Base-by-base conservation (phyloP, 148 eudicot genomes). In the Silene latifolia region DNA sequence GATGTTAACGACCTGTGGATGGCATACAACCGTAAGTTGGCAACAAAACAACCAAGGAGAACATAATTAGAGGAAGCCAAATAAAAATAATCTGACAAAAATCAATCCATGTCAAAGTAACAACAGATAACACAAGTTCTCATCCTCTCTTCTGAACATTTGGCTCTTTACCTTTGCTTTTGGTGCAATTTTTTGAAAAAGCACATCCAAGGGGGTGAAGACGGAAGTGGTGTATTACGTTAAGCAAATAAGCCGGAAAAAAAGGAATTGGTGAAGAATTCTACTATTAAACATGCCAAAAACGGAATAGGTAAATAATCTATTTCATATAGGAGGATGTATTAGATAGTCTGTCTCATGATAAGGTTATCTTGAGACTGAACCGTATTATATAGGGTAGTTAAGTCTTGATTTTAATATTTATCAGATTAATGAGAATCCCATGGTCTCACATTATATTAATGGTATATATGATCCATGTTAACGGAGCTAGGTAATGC, bases 1-100 rank as follows among this genome's bases (percentile, higher is more conserved):
- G 54, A 90, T 72, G 73, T 83, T 89, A 42, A 82, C 74, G 21
- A 92, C 94, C 99, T 95, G 87, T 51, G 19, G 27, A 82, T 32
- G 56, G 5, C 48, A 68, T 51, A 29, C 25, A 24, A 59, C 20
- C 14, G 12, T 7, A 25, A 65, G 29, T 63, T 21, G 48, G 19
- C 7, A 3, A 35, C 63, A 17, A 8, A 2, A 47, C 23, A 73
- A 20, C 4, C 46, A 10, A 17, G 19, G 68, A 32, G 19, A 63
- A 57, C 39, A 27, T 8, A 58, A 76, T 59, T 51, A n/a, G 20
- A n/a, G 2, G 69, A 18, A 63, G 39, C 32, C 67, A 4, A 63
- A 39, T 39, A 39, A 39, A 51, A 51, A 51, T 12, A 51, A 51
- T 51, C 56, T 18, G 48, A 4, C 69, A 66, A 4, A 24, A 25